These are phyloP conservation scores for Dianthus caryophyllus DNA, from an alignment of 148 eudicot species.

Conservation along the genomic window DNA sequence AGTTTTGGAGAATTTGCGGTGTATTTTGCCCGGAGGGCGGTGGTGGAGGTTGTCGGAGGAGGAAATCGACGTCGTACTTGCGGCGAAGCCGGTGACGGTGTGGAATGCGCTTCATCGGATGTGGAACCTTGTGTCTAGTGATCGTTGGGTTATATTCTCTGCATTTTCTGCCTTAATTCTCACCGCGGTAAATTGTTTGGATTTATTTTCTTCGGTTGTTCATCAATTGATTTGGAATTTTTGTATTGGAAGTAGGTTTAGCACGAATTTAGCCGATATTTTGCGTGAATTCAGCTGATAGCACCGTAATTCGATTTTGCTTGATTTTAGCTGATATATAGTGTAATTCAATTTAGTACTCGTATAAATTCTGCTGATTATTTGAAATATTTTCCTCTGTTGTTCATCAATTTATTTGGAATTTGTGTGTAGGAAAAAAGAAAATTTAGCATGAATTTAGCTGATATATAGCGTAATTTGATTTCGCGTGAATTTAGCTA, in stretches of 20 bases:
- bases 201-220: not conserved
- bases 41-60: slow-evolving; percentile 81
- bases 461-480: not conserved
- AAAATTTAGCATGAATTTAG: not conserved
- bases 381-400: not conserved
- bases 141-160: slow-evolving; percentile 77
- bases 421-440: not conserved
- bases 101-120: slow-evolving; percentile 68
- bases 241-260: not conserved
- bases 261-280: not conserved
- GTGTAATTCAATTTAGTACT: too few species aligned
- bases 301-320: not conserved
- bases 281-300: too few species aligned
- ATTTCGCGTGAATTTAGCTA: too few species aligned
- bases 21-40: slow-evolving; percentile 71
- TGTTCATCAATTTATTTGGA: not conserved
- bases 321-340: too few species aligned
- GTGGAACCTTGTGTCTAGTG: slow-evolving; percentile 70
- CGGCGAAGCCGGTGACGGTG: slow-evolving; percentile 84
- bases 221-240: not conserved
- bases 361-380: not conserved
- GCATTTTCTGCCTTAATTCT: slow-evolving; percentile 74
- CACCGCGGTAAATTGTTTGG: slow-evolving; percentile 52
- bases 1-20: slow-evolving; percentile 30
- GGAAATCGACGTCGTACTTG: slow-evolving; percentile 29